Percentiles rank a stretch among this genome's conserved stretches.
phyloP scores from a whole-genome alignment of 2,329 filamentous ascomycete genomes.

The Aspergillus uvarum region DNA sequence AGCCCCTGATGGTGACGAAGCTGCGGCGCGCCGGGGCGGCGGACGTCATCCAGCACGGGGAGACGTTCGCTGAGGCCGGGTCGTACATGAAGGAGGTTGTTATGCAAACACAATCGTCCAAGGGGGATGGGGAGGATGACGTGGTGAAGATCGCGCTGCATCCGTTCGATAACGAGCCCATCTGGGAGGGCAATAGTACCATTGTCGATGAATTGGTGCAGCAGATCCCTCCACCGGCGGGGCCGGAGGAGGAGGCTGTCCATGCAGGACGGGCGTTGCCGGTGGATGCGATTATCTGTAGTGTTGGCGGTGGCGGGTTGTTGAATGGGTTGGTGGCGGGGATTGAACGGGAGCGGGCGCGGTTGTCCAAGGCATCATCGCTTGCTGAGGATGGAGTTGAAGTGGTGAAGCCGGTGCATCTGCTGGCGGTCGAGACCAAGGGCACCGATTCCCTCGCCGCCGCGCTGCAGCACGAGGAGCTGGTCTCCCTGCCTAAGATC shows the following conservation, averaged over 20 bases:
- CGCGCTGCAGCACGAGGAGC: constrained; percentile 54
- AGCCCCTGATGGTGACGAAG: constrained; percentile 69
- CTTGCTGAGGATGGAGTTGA: too few relatives aligned
- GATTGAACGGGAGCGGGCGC: constrained; percentile 54
- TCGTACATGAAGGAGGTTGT: constrained; percentile 59
- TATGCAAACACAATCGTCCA: constrained; percentile 25
- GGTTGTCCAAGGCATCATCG: constrained; percentile 7
- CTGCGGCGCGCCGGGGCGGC: constrained; percentile 64
- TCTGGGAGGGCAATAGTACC: constrained; percentile 49
- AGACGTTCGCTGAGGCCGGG: constrained; percentile 69
- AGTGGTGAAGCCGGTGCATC: constrained; percentile 40
- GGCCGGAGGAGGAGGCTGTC: constrained; percentile 31
- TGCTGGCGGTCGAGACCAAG: constrained; percentile 73
- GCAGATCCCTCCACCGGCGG: constrained; percentile 38
- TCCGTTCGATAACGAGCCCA: constrained; percentile 47
- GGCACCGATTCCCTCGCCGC: constrained; percentile 70
- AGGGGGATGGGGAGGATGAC: constrained; percentile 24
- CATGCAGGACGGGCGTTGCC: constrained; percentile 37
- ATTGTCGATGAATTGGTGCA: constrained; percentile 46
- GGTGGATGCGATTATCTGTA: constrained; percentile 72
- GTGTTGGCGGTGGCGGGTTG: constrained; percentile 77
- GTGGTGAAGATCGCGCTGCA: constrained; percentile 44
- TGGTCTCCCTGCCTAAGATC: constrained; percentile 67
- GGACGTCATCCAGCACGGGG: constrained; percentile 67
- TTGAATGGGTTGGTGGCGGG: constrained; percentile 74